A percentile compares a stretch with the other conserved stretches of the same genome.
Evolutionary conservation across 345 rosid genomes (phyloP).

Genomic region (Pistacia integerrima): DNA sequence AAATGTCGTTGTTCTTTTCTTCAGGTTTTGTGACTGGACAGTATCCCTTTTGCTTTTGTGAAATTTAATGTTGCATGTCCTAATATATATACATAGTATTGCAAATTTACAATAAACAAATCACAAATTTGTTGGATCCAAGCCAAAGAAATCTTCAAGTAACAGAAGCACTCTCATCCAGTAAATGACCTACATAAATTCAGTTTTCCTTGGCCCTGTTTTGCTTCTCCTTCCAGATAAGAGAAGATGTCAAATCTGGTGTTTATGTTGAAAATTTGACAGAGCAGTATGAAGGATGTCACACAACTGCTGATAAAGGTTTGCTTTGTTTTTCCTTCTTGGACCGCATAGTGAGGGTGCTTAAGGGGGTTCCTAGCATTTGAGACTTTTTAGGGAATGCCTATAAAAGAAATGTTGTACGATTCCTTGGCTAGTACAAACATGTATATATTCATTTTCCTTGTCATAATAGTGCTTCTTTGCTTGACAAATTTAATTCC

Average conservation of each 20-base stretch:
- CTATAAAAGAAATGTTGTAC: not conserved
- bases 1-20: constrained; percentile 95
- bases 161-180: constrained; percentile 8
- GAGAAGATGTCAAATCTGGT: constrained; percentile 96
- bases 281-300: constrained; percentile 88
- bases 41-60: constrained; percentile 3
- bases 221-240: constrained; percentile 55
- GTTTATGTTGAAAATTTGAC: constrained; percentile 90
- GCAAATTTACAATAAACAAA: constrained; percentile 98
- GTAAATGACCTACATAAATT: not conserved
- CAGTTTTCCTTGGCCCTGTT: constrained; percentile 16
- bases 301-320: constrained; percentile 82
- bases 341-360: constrained; percentile 10
- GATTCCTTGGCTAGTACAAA: not conserved
- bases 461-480: too few species aligned
- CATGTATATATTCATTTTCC: not conserved
- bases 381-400: not conserved
- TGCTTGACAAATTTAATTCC: too few species aligned
- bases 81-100: constrained; percentile 31
- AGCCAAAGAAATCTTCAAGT: constrained; percentile 90
- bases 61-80: not conserved
- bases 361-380: constrained; percentile 7
- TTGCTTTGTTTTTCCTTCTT: constrained; percentile 23
- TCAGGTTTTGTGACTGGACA: constrained; percentile 55
- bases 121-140: constrained; percentile 94